A percentile compares a stretch with the other conserved stretches of the same genome.
Conservation (phyloP, 768 basidiomycete species). For the Boletus rufocinnamomeus region DNA sequence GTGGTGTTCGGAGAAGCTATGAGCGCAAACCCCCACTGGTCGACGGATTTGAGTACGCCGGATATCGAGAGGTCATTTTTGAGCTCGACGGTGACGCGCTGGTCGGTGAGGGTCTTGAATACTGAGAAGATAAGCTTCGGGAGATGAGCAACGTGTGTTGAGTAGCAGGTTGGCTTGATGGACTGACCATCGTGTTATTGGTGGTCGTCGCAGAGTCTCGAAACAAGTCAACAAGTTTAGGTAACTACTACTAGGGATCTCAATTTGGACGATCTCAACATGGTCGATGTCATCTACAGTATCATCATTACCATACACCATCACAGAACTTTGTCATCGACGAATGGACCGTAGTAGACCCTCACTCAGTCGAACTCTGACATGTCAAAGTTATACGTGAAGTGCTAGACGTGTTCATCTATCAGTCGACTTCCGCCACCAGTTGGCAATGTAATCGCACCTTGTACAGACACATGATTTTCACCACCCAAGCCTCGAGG, state of each 20-base stretch:
- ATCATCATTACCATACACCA: background rate
- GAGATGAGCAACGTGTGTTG: constrained; percentile 11
- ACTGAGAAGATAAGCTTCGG: constrained; percentile 88
- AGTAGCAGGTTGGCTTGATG: background rate
- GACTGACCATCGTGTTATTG: constrained; percentile 29
- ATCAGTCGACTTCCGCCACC: background rate
- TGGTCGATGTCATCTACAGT: background rate
- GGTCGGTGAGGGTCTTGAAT: constrained; percentile 98
- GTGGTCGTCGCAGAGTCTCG: background rate
- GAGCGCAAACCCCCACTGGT: constrained; percentile 62
- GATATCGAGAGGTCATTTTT: constrained; percentile 99
- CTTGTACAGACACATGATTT: constrained; percentile 91
- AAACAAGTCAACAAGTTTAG: background rate
- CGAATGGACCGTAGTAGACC: background rate
- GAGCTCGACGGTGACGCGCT: constrained; percentile 94
- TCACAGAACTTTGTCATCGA: background rate
- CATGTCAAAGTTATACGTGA: constrained; percentile 37
- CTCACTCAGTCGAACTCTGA: constrained; percentile 34
- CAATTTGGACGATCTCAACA: background rate
- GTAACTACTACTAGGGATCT: background rate
- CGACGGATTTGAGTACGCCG: constrained; percentile 94
- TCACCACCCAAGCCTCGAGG: constrained; percentile 96
- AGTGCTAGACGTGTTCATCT: constrained; percentile 23
- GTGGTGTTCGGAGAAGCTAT: background rate
- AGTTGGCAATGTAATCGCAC: constrained; percentile 36